phyloP scores from a whole-genome alignment of 75 land plant species.

The Selaginella moellendorffii region DNA sequence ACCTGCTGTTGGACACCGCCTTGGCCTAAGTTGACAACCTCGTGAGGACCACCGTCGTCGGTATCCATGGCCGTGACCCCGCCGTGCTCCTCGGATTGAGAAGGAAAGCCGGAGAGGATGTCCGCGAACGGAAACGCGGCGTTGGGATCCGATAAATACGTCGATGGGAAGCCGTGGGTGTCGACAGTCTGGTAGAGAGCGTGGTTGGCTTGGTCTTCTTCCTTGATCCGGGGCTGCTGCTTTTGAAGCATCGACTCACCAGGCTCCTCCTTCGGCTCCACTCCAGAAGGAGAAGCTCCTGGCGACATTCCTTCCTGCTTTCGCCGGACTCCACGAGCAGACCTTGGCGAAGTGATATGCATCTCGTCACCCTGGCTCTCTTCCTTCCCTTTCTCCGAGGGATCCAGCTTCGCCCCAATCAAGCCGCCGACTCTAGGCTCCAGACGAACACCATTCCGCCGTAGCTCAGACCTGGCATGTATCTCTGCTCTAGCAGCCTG shows the following conservation, averaged over 20 bases:
- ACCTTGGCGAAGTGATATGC: background rate
- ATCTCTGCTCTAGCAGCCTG: slow-evolving; percentile 17
- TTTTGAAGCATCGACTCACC: background rate
- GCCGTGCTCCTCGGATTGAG: background rate
- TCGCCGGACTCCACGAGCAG: background rate
- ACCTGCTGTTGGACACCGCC: no score
- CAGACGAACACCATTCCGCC: slow-evolving; percentile 10
- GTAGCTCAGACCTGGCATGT: slow-evolving; percentile 4
- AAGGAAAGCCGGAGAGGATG: background rate
- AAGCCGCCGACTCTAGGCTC: background rate
- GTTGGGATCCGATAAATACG: background rate
- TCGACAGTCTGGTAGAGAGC: background rate
- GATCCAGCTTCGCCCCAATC: background rate
- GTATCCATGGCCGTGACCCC: background rate
- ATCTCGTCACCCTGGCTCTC: background rate
- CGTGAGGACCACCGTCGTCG: background rate
- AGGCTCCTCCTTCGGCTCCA: background rate
- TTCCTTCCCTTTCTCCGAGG: background rate
- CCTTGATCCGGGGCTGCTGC: background rate
- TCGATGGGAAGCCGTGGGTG: background rate
- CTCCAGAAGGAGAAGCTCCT: background rate
- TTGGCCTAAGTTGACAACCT: no score
- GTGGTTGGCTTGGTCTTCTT: background rate
- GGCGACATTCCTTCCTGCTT: background rate
- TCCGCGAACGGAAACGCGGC: background rate